These are phyloP conservation scores for Nakataea oryzae DNA, from an alignment of 2,329 filamentous ascomycete species.

Conservation along the genomic window DNA sequence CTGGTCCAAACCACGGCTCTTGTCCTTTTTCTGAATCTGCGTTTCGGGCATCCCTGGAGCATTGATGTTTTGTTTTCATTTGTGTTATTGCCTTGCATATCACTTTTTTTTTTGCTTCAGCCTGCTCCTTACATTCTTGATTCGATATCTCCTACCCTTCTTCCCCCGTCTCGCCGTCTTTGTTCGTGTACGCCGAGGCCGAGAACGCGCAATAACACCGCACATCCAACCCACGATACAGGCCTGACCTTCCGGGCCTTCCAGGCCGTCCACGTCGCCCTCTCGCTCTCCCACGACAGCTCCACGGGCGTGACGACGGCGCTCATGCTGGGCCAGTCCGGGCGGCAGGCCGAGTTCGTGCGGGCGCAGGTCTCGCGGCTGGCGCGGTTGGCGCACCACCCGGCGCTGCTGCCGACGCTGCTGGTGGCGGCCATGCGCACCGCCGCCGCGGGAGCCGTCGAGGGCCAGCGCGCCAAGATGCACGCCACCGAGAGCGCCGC, in stretches of 20 bases:
- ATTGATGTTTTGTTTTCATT: too few species aligned
- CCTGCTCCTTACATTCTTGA: too few species aligned
- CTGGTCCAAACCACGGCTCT: too few species aligned
- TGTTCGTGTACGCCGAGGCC: too few species aligned
- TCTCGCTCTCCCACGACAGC: background rate
- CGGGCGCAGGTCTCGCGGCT: background rate
- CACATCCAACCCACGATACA: too few species aligned
- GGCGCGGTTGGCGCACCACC: background rate
- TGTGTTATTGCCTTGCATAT: too few species aligned
- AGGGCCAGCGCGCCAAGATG: background rate
- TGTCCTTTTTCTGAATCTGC: too few species aligned
- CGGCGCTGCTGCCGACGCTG: background rate
- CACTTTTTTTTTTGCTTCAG: too few species aligned
- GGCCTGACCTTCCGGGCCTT: background rate
- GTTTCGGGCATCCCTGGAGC: too few species aligned
- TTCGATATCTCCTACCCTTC: too few species aligned
- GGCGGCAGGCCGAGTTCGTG: background rate
- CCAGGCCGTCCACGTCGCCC: background rate
- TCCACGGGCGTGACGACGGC: background rate
- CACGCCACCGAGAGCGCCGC: background rate
- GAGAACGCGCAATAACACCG: too few species aligned
- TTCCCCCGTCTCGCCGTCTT: too few species aligned
- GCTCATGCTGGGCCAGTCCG: background rate
- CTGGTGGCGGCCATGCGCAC: background rate
- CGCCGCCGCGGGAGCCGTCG: background rate